Evolutionary conservation across 202 grass and related monocot genomes (phyloP).

Genomic region (Panicum hallii): DNA sequence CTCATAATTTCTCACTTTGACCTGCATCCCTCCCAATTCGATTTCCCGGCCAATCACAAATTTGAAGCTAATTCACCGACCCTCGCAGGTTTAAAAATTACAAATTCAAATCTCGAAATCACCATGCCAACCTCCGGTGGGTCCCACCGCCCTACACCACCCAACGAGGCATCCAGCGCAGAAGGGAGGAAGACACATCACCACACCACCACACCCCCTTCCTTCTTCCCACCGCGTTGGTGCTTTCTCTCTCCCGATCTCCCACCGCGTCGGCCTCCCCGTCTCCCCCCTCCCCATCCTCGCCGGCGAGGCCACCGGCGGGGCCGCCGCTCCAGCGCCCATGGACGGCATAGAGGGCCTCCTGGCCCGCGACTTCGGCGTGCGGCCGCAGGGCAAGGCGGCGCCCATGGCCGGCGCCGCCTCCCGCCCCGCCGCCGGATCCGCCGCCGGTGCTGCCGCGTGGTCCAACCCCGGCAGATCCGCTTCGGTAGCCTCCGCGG

Average conservation of each 20-base stretch:
- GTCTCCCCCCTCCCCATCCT: not conserved
- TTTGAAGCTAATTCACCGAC: not conserved
- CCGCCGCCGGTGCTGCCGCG: constrained; percentile 36
- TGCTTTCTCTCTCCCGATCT: not conserved
- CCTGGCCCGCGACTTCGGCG: constrained; percentile 78
- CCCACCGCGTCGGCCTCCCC: not conserved
- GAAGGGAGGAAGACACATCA: constrained; percentile 49
- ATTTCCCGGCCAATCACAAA: not conserved
- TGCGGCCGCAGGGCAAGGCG: constrained; percentile 75
- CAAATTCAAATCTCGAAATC: not conserved
- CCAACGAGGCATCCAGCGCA: constrained; percentile 18
- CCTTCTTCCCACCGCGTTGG: not conserved
- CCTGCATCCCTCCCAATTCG: not conserved
- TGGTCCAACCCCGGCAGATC: constrained; percentile 56
- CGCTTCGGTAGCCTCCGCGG: not conserved
- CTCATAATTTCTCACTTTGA: not conserved
- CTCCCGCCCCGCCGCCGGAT: constrained; percentile 49
- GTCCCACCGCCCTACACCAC: constrained; percentile 15
- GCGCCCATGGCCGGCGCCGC: constrained; percentile 60
- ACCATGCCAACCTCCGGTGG: not conserved
- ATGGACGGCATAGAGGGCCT: constrained; percentile 92
- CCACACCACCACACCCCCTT: not conserved
- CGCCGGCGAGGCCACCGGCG: constrained; percentile 37
- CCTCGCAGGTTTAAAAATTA: not conserved
- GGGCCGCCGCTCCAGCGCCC: not conserved